A percentile compares a stretch with the other conserved stretches of the same genome.
These are phyloP conservation scores for Colletotrichum gloeosporioides DNA, from an alignment of 2,329 filamentous ascomycete genomes.

Conservation along the genomic window DNA sequence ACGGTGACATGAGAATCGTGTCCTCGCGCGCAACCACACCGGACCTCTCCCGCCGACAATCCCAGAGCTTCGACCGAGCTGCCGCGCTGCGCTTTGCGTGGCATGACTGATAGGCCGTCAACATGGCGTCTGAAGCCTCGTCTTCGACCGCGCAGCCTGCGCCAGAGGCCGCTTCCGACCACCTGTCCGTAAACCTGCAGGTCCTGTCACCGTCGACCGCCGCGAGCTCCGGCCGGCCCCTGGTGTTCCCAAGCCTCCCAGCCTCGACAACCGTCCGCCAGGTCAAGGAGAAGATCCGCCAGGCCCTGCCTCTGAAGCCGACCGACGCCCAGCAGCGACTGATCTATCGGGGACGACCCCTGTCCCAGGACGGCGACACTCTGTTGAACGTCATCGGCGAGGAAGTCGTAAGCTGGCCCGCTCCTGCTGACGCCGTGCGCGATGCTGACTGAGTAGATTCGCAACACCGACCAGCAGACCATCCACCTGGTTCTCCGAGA, in stretches of 20 bases:
- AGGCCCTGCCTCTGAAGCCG: constrained; percentile 54
- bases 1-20: constrained; percentile 16
- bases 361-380: constrained; percentile 59
- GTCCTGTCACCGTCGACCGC: constrained; percentile 61
- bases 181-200: constrained; percentile 58
- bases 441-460: constrained; percentile 16
- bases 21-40: not conserved
- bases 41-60: not conserved
- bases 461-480: constrained; percentile 47
- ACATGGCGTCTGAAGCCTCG: constrained; percentile 44
- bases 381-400: constrained; percentile 63
- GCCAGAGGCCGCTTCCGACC: constrained; percentile 28
- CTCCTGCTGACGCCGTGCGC: not conserved
- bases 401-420: constrained; percentile 49
- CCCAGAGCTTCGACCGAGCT: not conserved
- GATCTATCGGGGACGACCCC: constrained; percentile 64
- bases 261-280: constrained; percentile 59
- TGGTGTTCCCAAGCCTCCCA: constrained; percentile 54
- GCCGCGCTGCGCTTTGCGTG: constrained; percentile 19
- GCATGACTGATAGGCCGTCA: constrained; percentile 19
- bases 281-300: constrained; percentile 64
- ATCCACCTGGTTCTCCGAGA: constrained; percentile 60
- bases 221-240: constrained; percentile 53
- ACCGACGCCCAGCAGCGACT: constrained; percentile 61
- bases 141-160: constrained; percentile 31